Base-by-base conservation (phyloP, 805 yeast genomes). In the Barnettozyma pratensis region DNA sequence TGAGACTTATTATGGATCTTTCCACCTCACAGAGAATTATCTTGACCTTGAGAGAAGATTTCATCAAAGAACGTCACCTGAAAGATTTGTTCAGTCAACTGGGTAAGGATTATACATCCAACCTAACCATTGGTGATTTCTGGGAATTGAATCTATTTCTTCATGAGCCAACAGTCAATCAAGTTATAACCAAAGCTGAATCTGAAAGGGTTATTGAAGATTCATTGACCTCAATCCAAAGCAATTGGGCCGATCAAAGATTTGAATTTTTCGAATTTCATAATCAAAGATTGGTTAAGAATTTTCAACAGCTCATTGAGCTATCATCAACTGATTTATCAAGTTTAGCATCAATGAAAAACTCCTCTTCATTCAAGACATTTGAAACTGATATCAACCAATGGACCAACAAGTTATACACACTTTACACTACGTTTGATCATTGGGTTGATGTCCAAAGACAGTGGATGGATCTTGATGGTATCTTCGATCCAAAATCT, bases 381-480 rank as follows among this genome's bases (percentile, higher is more conserved):
- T 87, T 89, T 60, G 87, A 83, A 47, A 77, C 75, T 42, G 80
- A 77, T 7, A 75, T 83, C 0, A 49, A 61, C 7, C 71, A 68
- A 1, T 72, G 88, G 71, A 90, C 84, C 53, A 69, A 68, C 0
- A 76, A 72, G 47, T 60, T 92, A n/a, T 76, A 74, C 41, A 56
- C 60, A 0, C 55, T 88, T 1, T 74, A 73, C 39, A 67, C 69
- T 1, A 60, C 87, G 2, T 69, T 87, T 34, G 87, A 82, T 52
- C 59, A 65, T 0, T 90, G 96, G 96, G 74, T 85, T 29, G 96
- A 88, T 34, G 86, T 82, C 2, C 98, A 92, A 63, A 70, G 84
- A n/a, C 87, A 84, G 57, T 91, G 96, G 96, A 78, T 87, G 1
- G 89, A 92, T 61, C 70, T 91, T 26, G 83, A 80, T 53, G 96